phyloP scores from a whole-genome alignment of 164 flowering plant species.

The Magnolia kwangsiensis region DNA sequence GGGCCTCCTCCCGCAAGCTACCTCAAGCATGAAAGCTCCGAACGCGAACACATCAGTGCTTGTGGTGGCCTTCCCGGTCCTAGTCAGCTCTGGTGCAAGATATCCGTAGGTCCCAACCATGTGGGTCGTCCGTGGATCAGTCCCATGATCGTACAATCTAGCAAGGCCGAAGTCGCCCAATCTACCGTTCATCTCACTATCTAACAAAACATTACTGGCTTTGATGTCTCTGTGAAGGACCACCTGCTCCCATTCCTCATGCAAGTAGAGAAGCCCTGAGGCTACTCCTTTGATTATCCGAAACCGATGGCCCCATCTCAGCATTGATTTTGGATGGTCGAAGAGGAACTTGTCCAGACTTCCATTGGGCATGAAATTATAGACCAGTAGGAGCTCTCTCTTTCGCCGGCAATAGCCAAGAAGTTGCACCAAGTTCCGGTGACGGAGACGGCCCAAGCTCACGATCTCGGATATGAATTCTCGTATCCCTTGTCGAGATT shows the following conservation, averaged over 20 bases:
- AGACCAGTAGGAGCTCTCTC: slow-evolving; percentile 13
- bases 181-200: slow-evolving; percentile 7
- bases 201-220: slow-evolving; percentile 14
- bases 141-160: slow-evolving; percentile 12
- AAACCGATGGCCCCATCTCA: slow-evolving; percentile 7
- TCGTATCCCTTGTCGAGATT: neutral
- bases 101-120: slow-evolving; percentile 10
- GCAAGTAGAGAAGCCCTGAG: slow-evolving; percentile 8
- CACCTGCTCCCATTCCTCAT: slow-evolving; percentile 10
- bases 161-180: slow-evolving; percentile 16
- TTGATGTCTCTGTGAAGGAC: slow-evolving; percentile 14
- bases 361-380: slow-evolving; percentile 12
- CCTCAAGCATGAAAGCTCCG: neutral
- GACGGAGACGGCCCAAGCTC: neutral
- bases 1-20: neutral
- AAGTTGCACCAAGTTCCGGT: slow-evolving; percentile 11
- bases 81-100: slow-evolving; percentile 11
- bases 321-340: neutral
- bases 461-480: neutral
- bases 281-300: slow-evolving; percentile 6
- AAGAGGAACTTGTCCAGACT: slow-evolving; percentile 13
- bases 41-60: neutral
- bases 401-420: slow-evolving; percentile 7
- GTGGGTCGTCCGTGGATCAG: neutral
- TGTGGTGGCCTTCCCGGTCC: neutral